These are phyloP conservation scores for Amylocystis lapponica DNA, from an alignment of 768 basidiomycete species.

Conservation along the genomic window DNA sequence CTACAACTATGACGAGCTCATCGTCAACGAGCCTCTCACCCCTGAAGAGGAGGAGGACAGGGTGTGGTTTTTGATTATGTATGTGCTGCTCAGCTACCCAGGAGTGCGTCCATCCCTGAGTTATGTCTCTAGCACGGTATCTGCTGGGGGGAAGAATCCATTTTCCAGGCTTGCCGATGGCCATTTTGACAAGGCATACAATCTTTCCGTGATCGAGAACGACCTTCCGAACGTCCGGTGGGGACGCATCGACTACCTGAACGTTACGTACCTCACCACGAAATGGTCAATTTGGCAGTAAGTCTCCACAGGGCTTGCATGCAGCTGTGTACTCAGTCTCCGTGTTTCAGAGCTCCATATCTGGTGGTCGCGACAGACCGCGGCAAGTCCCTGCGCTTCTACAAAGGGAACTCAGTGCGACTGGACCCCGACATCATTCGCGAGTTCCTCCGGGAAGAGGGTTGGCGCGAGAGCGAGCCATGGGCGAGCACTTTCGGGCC, in stretches of 20 bases:
- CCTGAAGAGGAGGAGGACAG: conserved; percentile 57
- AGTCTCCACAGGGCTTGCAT: too few species aligned
- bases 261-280: conserved; percentile 77
- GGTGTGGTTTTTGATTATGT: conserved; percentile 80
- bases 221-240: conserved; percentile 72
- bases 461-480: conserved; percentile 54
- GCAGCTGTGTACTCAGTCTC: not conserved
- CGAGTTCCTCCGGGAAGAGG: conserved; percentile 59
- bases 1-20: conserved; percentile 66
- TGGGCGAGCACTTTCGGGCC: conserved; percentile 72
- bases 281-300: conserved; percentile 86
- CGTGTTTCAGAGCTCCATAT: conserved; percentile 60
- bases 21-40: conserved; percentile 64
- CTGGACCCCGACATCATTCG: conserved; percentile 55
- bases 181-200: conserved; percentile 70
- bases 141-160: conserved; percentile 53
- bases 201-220: conserved; percentile 48
- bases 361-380: conserved; percentile 66
- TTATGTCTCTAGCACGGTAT: conserved; percentile 41
- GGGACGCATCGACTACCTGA: conserved; percentile 84
- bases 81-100: conserved; percentile 25
- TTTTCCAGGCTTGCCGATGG: conserved; percentile 67
- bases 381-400: conserved; percentile 79
- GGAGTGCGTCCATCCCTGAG: not conserved
- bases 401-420: conserved; percentile 56